These are phyloP conservation scores for Diutina rugosa DNA, from an alignment of 1,139 yeast genomes.

Conservation along the genomic window DNA sequence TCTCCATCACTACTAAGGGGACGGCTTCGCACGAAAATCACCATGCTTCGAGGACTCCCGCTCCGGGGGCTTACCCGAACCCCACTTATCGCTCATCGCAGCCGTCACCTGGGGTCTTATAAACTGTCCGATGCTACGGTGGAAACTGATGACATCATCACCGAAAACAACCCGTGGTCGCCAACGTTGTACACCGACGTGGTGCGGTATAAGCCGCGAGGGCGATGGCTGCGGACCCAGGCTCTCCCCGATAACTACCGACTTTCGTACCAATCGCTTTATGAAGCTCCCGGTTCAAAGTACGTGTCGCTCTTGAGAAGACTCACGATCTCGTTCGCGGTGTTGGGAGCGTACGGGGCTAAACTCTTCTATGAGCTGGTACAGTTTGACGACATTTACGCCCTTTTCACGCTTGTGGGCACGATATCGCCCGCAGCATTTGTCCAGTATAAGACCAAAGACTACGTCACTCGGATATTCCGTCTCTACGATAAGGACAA, in stretches of 20 bases:
- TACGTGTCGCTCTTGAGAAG: conserved; percentile 44
- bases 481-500: conserved; percentile 50
- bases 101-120: conserved; percentile 10
- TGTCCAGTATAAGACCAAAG: conserved; percentile 44
- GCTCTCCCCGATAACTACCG: conserved; percentile 30
- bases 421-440: conserved; percentile 36
- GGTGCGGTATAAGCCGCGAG: conserved; percentile 13
- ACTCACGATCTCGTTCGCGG: conserved; percentile 40
- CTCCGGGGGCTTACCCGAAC: background rate
- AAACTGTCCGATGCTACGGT: conserved; percentile 21
- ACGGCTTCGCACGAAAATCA: background rate
- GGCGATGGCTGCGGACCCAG: conserved; percentile 14
- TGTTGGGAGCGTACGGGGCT: conserved; percentile 41
- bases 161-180: conserved; percentile 37
- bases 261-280: conserved; percentile 39
- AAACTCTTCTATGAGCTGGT: conserved; percentile 44
- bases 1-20: background rate
- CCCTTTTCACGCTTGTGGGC: conserved; percentile 25
- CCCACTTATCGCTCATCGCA: background rate
- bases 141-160: conserved; percentile 28
- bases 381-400: conserved; percentile 41
- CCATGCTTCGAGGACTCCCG: background rate
- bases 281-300: conserved; percentile 42
- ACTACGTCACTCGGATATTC: conserved; percentile 63
- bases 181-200: conserved; percentile 29